Evolutionary conservation across 371 early-diverging fungal species (phyloP).

Genomic region (Umbelopsis sp.): DNA sequence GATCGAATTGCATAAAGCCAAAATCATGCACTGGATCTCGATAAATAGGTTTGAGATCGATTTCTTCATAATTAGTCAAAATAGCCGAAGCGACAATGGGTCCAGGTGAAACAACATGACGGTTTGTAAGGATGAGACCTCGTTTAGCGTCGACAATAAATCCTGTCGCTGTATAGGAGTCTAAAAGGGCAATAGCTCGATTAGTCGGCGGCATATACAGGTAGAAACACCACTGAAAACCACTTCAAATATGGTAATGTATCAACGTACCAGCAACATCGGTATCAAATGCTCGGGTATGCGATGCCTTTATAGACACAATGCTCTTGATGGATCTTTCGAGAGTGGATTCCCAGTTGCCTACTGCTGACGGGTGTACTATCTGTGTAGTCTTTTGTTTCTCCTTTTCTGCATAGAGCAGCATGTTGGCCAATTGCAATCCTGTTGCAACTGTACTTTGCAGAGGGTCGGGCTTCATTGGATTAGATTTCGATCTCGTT

Average conservation of each 20-base stretch:
- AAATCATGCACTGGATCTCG: constrained; percentile 89
- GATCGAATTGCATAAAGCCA: constrained; percentile 88
- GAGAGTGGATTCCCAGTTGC: constrained; percentile 76
- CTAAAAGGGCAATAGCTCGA: constrained; percentile 22
- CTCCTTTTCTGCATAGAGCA: not conserved
- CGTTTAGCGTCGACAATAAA: constrained; percentile 86
- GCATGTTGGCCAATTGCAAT: constrained; percentile 15
- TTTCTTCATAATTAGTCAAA: constrained; percentile 87
- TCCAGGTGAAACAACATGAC: constrained; percentile 87
- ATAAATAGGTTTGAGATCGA: constrained; percentile 79
- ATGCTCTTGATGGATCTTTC: constrained; percentile 78
- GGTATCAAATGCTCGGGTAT: constrained; percentile 87
- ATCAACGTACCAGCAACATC: constrained; percentile 68
- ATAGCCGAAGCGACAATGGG: constrained; percentile 85
- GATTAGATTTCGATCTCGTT: not conserved
- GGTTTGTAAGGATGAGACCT: constrained; percentile 86
- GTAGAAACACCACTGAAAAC: not conserved
- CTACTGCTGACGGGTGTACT: not conserved
- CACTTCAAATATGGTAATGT: not conserved
- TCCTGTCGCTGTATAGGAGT: constrained; percentile 80
- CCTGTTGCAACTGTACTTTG: constrained; percentile 14
- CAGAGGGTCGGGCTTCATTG: constrained; percentile 7
- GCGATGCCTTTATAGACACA: constrained; percentile 83
- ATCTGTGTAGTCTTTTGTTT: not conserved
- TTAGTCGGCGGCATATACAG: not conserved